Conservation (phyloP, 1,139 yeast species). For the Spencermartinsiella ligniputridi region DNA sequence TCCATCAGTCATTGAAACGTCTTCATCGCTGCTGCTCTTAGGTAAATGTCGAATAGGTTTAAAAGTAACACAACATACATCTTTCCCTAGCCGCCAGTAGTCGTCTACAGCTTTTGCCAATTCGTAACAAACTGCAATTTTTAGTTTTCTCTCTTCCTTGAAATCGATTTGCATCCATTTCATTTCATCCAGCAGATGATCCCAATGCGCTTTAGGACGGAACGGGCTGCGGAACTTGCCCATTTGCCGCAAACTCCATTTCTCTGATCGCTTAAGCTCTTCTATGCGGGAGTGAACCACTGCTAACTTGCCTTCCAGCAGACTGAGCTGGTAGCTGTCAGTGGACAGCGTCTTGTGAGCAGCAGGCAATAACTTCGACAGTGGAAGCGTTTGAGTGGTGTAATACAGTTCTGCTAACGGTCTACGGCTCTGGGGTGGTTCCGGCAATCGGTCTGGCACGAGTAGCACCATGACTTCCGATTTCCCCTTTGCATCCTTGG, state of each 20-base stretch:
- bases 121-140: conserved; percentile 62
- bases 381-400: conserved; percentile 81
- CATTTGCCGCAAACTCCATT: conserved; percentile 93
- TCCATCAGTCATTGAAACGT: conserved; percentile 1
- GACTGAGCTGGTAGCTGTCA: conserved; percentile 76
- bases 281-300: conserved; percentile 92
- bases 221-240: conserved; percentile 66
- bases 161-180: conserved; percentile 84
- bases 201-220: conserved; percentile 60
- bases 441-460: conserved; percentile 35
- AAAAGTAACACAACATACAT: conserved; percentile 53
- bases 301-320: conserved; percentile 89
- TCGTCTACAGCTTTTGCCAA: conserved; percentile 71
- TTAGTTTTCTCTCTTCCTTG: conserved; percentile 63
- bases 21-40: conserved; percentile 4
- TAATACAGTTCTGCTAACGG: conserved; percentile 84
- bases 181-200: conserved; percentile 67
- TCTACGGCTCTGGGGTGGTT: conserved; percentile 29
- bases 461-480: conserved; percentile 30
- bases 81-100: conserved; percentile 72
- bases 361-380: conserved; percentile 73
- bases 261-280: conserved; percentile 78
- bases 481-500: conserved; percentile 8
- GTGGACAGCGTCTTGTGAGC: conserved; percentile 85
- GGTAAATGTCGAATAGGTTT: conserved; percentile 35